Conservation (phyloP, 192 early-diverging fungal genomes). For the Lobosporangium transversale region DNA sequence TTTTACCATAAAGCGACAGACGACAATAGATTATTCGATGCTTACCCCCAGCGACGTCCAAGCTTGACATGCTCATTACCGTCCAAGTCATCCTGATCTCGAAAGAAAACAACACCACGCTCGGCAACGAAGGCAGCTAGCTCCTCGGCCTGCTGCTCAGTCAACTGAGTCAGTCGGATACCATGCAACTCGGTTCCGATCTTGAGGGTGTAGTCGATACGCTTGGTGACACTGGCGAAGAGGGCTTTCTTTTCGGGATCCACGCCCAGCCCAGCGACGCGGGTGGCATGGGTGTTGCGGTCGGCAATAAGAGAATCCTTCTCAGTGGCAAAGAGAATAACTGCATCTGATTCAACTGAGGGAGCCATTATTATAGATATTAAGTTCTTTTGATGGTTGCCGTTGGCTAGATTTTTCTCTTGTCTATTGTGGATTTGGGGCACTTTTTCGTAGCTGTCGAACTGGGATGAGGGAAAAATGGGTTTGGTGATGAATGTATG, state of each 20-base stretch:
- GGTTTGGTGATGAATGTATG: too few species aligned
- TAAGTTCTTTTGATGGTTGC: background rate
- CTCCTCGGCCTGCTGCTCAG: conserved; percentile 68
- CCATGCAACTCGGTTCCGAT: conserved; percentile 77
- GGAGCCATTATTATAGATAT: conserved; percentile 30
- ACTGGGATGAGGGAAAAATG: too few species aligned
- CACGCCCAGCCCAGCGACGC: conserved; percentile 54
- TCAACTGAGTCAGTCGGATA: conserved; percentile 64
- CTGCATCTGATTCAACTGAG: conserved; percentile 17
- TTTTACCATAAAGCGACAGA: too few species aligned
- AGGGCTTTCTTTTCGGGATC: conserved; percentile 68
- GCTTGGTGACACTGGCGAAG: conserved; percentile 61
- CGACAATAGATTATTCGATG: too few species aligned
- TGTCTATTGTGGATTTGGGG: background rate
- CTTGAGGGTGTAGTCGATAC: conserved; percentile 64
- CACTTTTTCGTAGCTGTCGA: too few species aligned
- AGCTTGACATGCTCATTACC: conserved; percentile 65
- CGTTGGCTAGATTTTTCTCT: conserved; percentile 6
- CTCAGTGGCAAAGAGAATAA: conserved; percentile 30
- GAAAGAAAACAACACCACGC: conserved; percentile 75
- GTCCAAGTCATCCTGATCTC: conserved; percentile 69
- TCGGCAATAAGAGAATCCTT: conserved; percentile 36
- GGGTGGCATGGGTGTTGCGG: conserved; percentile 47
- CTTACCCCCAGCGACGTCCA: conserved; percentile 56
- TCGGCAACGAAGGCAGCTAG: conserved; percentile 71